Conservation (phyloP, 1,284 basidiomycete genomes). For the Hemileia vastatrix region DNA sequence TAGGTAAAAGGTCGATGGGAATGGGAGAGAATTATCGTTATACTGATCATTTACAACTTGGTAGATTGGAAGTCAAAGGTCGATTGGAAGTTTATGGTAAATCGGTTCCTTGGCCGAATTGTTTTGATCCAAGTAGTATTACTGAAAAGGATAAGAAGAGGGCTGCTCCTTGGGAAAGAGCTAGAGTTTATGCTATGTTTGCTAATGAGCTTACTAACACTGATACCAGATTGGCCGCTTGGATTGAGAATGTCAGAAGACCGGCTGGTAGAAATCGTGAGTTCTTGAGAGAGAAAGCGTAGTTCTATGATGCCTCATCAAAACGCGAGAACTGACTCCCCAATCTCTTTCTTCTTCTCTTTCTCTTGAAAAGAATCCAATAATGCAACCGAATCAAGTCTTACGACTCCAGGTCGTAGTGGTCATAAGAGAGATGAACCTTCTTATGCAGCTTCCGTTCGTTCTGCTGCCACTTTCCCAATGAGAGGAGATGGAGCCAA, state of each 20-base stretch:
- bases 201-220: conserved; percentile 33
- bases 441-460: conserved; percentile 33
- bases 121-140: conserved; percentile 29
- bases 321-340: neutral
- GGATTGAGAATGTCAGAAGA: conserved; percentile 29
- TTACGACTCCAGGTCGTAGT: neutral
- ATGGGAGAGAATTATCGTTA: conserved; percentile 2
- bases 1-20: neutral
- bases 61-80: neutral
- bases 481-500: conserved; percentile 37
- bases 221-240: conserved; percentile 30
- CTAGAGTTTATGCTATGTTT: conserved; percentile 32
- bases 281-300: neutral
- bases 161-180: conserved; percentile 33
- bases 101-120: conserved; percentile 29
- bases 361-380: no score
- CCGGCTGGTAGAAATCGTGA: conserved; percentile 4
- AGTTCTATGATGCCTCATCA: neutral
- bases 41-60: conserved; percentile 3
- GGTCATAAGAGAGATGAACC: conserved; percentile 28
- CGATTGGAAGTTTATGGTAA: conserved; percentile 31
- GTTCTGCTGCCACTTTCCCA: conserved; percentile 37
- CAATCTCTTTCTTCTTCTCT: neutral
- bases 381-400: neutral
- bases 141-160: conserved; percentile 27